A percentile compares a stretch with the other conserved stretches of the same genome.
These are phyloP conservation scores for Coemansia reversa DNA, from an alignment of 192 early-diverging fungal genomes.

Conservation along the genomic window DNA sequence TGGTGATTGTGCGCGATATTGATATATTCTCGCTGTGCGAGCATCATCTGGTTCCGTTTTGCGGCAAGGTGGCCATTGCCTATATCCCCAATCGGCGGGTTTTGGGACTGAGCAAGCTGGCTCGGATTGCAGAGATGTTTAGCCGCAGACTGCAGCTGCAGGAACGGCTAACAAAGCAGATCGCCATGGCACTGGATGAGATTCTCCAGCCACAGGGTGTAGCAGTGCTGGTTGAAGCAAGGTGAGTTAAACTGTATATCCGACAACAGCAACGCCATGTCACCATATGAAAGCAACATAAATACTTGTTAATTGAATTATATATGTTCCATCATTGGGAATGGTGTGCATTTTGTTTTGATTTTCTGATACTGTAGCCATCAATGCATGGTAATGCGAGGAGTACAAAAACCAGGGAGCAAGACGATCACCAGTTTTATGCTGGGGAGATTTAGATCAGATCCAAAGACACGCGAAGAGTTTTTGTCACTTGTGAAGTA, in stretches of 20 bases:
- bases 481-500: constrained; percentile 80
- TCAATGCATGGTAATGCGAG: constrained; percentile 97
- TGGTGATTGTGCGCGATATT: constrained; percentile 99
- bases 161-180: constrained; percentile 97
- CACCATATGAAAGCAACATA: not conserved
- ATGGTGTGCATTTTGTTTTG: constrained; percentile 1
- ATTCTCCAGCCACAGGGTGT: constrained; percentile 94
- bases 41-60: constrained; percentile 98
- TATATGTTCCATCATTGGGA: no score
- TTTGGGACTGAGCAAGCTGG: constrained; percentile 94
- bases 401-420: constrained; percentile 96
- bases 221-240: constrained; percentile 95
- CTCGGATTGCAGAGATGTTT: constrained; percentile 98
- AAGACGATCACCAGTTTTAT: constrained; percentile 93
- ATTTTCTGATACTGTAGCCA: constrained; percentile 58
- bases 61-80: constrained; percentile 95
- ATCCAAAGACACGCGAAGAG: constrained; percentile 93
- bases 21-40: constrained; percentile 96
- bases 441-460: constrained; percentile 89
- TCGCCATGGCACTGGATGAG: constrained; percentile 87
- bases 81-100: constrained; percentile 96
- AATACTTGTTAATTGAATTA: constrained; percentile 1
- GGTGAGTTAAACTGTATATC: constrained; percentile 48
- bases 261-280: no score
- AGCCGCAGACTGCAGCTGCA: constrained; percentile 93